phyloP scores from a whole-genome alignment of 2,329 filamentous ascomycete genomes.

The Colletotrichum shisoi region DNA sequence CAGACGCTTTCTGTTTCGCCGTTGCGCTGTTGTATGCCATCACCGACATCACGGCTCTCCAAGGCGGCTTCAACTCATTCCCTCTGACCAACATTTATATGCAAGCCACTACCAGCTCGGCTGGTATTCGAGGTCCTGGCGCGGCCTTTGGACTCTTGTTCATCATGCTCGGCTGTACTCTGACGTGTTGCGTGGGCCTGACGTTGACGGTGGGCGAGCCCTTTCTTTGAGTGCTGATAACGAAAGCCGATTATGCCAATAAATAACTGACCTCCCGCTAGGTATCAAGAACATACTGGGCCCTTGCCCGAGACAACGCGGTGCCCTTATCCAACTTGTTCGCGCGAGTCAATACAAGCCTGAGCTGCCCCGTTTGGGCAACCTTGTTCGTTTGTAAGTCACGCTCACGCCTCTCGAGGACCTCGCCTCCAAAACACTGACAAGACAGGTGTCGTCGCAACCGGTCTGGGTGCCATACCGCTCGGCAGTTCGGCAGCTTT shows the following conservation, averaged over 20 bases:
- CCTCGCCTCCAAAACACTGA: neutral
- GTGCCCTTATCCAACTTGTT: conserved; percentile 58
- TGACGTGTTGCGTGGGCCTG: conserved; percentile 60
- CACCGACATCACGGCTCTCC: conserved; percentile 62
- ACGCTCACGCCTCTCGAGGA: neutral
- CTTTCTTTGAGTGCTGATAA: neutral
- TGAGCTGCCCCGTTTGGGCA: conserved; percentile 67
- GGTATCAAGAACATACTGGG: conserved; percentile 56
- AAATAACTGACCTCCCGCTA: neutral
- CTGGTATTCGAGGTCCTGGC: conserved; percentile 56
- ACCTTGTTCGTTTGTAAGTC: conserved; percentile 60
- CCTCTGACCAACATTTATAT: conserved; percentile 71
- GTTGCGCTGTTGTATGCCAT: conserved; percentile 63
- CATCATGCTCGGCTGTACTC: conserved; percentile 61
- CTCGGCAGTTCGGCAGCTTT: conserved; percentile 64
- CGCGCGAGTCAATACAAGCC: conserved; percentile 55
- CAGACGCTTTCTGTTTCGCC: conserved; percentile 63
- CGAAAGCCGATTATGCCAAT: neutral
- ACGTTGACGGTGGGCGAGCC: conserved; percentile 54
- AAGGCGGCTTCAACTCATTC: conserved; percentile 60
- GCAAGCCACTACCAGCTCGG: conserved; percentile 59
- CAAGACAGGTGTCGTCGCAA: conserved; percentile 53
- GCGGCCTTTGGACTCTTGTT: conserved; percentile 66
- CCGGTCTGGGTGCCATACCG: conserved; percentile 64
- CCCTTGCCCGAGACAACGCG: conserved; percentile 66